Evolutionary conservation across 1,284 basidiomycete species (phyloP), one percentile per base, ranked within the genome.

Genomic region (Moniliella sp.): DNA sequence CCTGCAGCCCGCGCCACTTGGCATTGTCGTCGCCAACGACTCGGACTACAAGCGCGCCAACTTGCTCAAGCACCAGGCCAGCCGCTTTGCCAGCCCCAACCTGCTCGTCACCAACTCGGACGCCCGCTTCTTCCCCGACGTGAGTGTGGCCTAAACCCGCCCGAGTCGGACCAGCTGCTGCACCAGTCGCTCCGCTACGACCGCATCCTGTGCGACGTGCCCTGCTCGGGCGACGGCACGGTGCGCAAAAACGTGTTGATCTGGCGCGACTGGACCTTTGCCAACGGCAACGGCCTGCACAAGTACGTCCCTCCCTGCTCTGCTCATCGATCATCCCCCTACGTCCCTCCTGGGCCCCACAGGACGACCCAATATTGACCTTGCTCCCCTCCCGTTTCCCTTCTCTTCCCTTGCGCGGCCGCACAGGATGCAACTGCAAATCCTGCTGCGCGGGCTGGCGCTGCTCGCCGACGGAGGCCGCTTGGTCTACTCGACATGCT

Each of bases 401-500:
- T n/a, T n/a, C n/a, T n/a, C n/a, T n/a, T n/a, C n/a, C n/a, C n/a
- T n/a, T n/a, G n/a, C n/a, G n/a, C n/a, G n/a, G n/a, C n/a, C n/a
- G n/a, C n/a, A n/a, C n/a, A n/a, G n/a, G n/a, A 66, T 99, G 17
- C 91, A 99, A 62, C 66, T 86, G 21, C 77, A 88, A 14, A 94
- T 97, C 45, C 69, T 97, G 12, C 69, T 78, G 43, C 76, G 88
- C 11, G 86, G 78, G 3, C 86, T 99, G 75, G 73, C 75, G 39
- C 70, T 93, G 64, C 71, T 99, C 27, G 75, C 77, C 44, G 70
- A 72, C 3, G 74, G 76, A 13, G 88, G 88, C 8, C 73, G 81
- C 21, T 76, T 97, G 37, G 86, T 94, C 16, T 97, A 97, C 63
- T 97, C 88, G 3, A 99, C 88, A 0, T 97, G 91, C 61, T 94